Conservation (phyloP, 331 rosid species). For the Arachis monticola region DNA sequence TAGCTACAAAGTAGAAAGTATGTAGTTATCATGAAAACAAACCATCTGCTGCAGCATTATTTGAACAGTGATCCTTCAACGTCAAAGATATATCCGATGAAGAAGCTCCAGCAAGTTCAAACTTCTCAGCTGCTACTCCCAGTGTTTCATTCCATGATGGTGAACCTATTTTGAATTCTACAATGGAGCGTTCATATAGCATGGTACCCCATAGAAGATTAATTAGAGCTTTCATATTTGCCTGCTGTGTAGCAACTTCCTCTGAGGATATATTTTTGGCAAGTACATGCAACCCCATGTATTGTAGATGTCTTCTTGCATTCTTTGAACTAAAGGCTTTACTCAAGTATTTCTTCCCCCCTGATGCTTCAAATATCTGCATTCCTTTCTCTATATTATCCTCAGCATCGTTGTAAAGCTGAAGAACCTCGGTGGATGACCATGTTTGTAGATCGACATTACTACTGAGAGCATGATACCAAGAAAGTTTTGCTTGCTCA, state of each 20-base stretch:
- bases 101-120: slow-evolving; percentile 81
- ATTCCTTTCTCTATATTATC: slow-evolving; percentile 80
- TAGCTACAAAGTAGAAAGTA: slow-evolving; percentile 6
- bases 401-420: slow-evolving; percentile 66
- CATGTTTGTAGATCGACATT: slow-evolving; percentile 51
- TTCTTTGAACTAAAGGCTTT: slow-evolving; percentile 51
- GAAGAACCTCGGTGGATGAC: slow-evolving; percentile 65
- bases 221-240: slow-evolving; percentile 69
- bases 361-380: slow-evolving; percentile 67
- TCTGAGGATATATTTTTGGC: slow-evolving; percentile 49
- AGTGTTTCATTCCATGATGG: slow-evolving; percentile 75
- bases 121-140: slow-evolving; percentile 71
- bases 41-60: slow-evolving; percentile 63
- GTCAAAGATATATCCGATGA: slow-evolving; percentile 68
- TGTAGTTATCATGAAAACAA: slow-evolving; percentile 5
- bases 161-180: slow-evolving; percentile 69
- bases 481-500: slow-evolving; percentile 80
- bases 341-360: slow-evolving; percentile 45
- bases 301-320: slow-evolving; percentile 44
- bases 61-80: slow-evolving; percentile 82
- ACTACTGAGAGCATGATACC: slow-evolving; percentile 68
- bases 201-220: slow-evolving; percentile 79
- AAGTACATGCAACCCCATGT: slow-evolving; percentile 56
- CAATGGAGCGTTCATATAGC: slow-evolving; percentile 81
- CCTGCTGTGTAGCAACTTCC: slow-evolving; percentile 66